Evolutionary conservation across 1,284 basidiomycete genomes (phyloP).

Genomic region (Ganoderma multipileum): DNA sequence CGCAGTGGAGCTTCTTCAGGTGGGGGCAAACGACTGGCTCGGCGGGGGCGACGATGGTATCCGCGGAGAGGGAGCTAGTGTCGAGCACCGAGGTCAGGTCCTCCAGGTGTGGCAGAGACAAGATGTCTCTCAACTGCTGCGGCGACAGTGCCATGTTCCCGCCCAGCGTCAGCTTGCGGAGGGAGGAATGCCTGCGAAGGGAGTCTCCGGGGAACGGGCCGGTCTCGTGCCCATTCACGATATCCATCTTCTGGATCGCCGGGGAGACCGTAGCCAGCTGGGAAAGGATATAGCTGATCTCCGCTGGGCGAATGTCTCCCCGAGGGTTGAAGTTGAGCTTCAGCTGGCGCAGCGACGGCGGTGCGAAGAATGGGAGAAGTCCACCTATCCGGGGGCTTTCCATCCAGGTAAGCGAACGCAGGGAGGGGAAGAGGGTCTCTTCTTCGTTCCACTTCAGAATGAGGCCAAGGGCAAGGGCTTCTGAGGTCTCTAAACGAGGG

Average conservation of each 20-base stretch:
- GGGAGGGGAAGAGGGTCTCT: neutral
- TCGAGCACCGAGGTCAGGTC: neutral
- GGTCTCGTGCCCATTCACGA: neutral
- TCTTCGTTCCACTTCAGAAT: neutral
- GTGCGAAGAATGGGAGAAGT: neutral
- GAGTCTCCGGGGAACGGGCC: neutral
- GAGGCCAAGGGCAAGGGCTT: neutral
- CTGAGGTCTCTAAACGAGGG: neutral
- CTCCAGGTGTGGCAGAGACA: neutral
- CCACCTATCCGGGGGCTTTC: neutral
- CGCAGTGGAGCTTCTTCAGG: neutral
- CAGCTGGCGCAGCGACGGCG: neutral
- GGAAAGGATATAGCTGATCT: neutral
- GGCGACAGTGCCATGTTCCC: neutral
- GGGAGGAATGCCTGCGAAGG: neutral
- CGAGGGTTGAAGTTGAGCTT: neutral
- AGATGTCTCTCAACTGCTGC: neutral
- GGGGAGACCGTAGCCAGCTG: neutral
- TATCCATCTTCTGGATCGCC: neutral
- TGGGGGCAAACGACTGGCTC: neutral
- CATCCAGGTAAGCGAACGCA: neutral
- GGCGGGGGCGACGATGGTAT: neutral
- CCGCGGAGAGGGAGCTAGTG: neutral
- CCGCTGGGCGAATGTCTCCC: neutral
- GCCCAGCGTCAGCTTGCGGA: neutral